Conservation (phyloP, 371 early-diverging fungal species). For the Apophysomyces ossiformis region DNA sequence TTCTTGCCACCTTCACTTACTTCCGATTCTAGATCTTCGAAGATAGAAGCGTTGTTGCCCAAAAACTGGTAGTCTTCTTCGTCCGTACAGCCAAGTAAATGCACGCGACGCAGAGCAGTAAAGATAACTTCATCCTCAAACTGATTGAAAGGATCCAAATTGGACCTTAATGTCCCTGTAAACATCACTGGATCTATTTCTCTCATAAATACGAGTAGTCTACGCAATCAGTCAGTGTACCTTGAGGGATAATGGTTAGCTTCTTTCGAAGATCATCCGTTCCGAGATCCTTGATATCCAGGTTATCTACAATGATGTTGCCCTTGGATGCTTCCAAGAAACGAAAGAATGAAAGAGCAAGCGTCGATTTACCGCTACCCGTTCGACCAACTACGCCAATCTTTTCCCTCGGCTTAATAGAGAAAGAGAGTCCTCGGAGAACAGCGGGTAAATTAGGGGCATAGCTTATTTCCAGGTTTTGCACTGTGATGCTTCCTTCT, state of each 20-base stretch:
- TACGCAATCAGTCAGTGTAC: conserved; percentile 5
- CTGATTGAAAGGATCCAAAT: conserved; percentile 72
- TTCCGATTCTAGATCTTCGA: conserved; percentile 34
- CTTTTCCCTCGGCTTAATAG: conserved; percentile 54
- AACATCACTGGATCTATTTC: conserved; percentile 64
- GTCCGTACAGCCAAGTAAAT: conserved; percentile 40
- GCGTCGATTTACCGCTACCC: conserved; percentile 80
- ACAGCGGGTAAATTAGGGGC: conserved; percentile 64
- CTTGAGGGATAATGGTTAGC: conserved; percentile 79
- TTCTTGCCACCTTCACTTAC: conserved; percentile 77
- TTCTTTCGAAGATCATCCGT: conserved; percentile 70
- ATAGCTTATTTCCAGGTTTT: conserved; percentile 62
- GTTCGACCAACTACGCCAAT: conserved; percentile 75
- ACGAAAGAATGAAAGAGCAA: conserved; percentile 76
- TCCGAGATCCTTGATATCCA: conserved; percentile 75
- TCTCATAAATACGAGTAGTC: not conserved
- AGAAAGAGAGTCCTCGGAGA: conserved; percentile 58
- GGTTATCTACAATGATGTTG: conserved; percentile 71
- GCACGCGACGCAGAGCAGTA: conserved; percentile 62
- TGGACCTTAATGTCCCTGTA: conserved; percentile 66
- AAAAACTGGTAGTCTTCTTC: conserved; percentile 28
- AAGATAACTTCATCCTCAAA: conserved; percentile 70
- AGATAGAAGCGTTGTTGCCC: conserved; percentile 52
- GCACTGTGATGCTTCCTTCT: conserved; percentile 65
- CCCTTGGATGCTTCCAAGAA: conserved; percentile 74